Conservation (phyloP, 148 eudicot genomes). For the Rhododendron henanense region DNA sequence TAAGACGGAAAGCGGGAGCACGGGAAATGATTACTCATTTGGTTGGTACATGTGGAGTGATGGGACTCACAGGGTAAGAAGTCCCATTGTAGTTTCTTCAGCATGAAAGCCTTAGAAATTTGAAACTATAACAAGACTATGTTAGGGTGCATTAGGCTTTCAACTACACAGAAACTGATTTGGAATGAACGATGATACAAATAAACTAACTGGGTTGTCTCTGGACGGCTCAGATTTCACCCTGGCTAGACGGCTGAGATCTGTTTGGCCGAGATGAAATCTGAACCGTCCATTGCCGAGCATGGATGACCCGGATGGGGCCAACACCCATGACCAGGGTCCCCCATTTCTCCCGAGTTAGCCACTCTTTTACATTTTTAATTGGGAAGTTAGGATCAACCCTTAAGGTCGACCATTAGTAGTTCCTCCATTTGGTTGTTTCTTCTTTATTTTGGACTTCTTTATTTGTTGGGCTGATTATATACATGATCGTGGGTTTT, state of each 20-base stretch:
- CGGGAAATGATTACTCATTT: not conserved
- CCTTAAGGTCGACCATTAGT: not conserved
- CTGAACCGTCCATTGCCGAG: no score
- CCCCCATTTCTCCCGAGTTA: no score
- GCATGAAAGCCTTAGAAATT: not conserved
- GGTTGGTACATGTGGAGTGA: slow-evolving; percentile 23
- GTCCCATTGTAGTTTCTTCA: slow-evolving; percentile 17
- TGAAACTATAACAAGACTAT: not conserved
- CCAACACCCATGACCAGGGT: no score
- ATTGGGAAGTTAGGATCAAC: not conserved
- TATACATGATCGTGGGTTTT: not conserved
- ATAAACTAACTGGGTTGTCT: no score
- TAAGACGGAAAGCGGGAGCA: not conserved
- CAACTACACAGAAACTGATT: not conserved
- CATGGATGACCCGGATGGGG: no score
- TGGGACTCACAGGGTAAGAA: slow-evolving; percentile 17
- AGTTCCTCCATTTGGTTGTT: not conserved
- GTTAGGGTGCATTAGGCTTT: not conserved
- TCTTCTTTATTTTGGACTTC: not conserved
- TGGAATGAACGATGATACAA: not conserved
- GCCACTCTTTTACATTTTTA: no score
- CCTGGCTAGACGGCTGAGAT: no score
- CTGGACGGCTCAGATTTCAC: no score
- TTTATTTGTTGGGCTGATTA: not conserved
- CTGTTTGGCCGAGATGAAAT: no score